Base-by-base conservation (phyloP, 495 filamentous ascomycete genomes). In the Friedmanniomyces endolithicus region DNA sequence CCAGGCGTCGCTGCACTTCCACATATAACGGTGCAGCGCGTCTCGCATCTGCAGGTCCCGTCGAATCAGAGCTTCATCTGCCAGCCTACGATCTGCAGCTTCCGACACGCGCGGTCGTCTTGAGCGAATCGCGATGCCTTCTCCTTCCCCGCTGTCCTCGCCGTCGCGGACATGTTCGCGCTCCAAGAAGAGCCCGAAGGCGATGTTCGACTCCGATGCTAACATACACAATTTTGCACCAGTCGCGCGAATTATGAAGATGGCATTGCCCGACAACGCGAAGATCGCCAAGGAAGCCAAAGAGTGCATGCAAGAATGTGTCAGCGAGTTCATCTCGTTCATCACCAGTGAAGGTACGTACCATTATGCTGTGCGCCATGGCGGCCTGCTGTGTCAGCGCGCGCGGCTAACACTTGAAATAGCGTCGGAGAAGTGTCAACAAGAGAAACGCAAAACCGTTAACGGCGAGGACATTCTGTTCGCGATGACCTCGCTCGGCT, bases 281-380 rank as follows among this genome's bases (percentile, higher is more conserved):
- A 98, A 98, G 76, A 98, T 98, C 59, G 92, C 92, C 40, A 98
- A 98, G 65, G 92, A 98, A 70, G 92, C 92, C 31, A 98, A 98
- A 69, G 92, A 98, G 68, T 98, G 92, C 72, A 97, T 98, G 92
- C 92, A 98, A 70, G 92, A 98, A 73, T 98, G 92, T 65, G 92
- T 98, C 57, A 96, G 90, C 83, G 92, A 98, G 77, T 98, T 97
- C 72, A 98, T 98, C 75, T 96, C 90, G 17, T 98, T 98, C 75
- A 98, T 98, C 70, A 98, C 92, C 25, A 96, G 90, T 69, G 92
- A 98, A 78, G 92, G 92, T 94, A 65, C 52, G 76, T 70, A 47
- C 67, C 53, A 56, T 44, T n/a, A 50, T 33, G 35, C 59, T 46
- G 48, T 47, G 20, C 25, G 46, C 52, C 11, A 44, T 1, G 43